These are phyloP conservation scores for Globisporangium paddicum DNA, from an alignment of 352 stramenopile genomes.

Conservation along the genomic window DNA sequence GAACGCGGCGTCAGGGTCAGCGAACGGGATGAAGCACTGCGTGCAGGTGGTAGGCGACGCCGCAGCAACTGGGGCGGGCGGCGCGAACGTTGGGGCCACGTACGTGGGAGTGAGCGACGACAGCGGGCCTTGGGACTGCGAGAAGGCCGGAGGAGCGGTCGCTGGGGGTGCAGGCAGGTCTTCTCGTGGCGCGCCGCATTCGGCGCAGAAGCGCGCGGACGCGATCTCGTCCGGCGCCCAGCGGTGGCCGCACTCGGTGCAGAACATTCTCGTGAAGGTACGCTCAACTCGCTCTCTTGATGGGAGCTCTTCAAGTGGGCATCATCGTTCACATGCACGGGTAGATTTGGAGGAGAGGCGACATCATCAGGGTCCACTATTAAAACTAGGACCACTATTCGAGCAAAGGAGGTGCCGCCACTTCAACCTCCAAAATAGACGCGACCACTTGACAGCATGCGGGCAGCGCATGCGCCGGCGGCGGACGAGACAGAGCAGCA, in stretches of 20 bases:
- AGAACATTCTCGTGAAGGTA: constrained; percentile 67
- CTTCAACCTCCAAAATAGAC: background rate
- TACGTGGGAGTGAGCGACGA: constrained; percentile 11
- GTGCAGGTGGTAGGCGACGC: constrained; percentile 22
- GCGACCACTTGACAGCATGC: background rate
- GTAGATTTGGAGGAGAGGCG: background rate
- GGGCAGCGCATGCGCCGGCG: no score
- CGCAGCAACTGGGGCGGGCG: constrained; percentile 1
- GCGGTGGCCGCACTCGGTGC: constrained; percentile 72
- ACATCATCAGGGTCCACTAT: background rate
- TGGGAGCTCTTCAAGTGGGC: background rate
- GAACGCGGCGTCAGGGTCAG: constrained; percentile 50
- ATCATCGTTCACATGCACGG: no score
- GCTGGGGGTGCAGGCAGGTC: constrained; percentile 28
- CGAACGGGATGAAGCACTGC: constrained; percentile 49
- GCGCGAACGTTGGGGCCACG: constrained; percentile 15
- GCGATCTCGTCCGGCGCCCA: constrained; percentile 81
- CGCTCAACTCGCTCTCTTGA: background rate
- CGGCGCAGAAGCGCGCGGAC: constrained; percentile 75
- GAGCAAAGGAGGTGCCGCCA: background rate
- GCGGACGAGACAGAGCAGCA: background rate
- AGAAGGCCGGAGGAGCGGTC: background rate
- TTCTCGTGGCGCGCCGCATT: constrained; percentile 71
- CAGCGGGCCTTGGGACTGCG: constrained; percentile 4
- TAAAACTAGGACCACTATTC: background rate